Base-by-base conservation (phyloP, 306 rosid species). In the Malus fusca region DNA sequence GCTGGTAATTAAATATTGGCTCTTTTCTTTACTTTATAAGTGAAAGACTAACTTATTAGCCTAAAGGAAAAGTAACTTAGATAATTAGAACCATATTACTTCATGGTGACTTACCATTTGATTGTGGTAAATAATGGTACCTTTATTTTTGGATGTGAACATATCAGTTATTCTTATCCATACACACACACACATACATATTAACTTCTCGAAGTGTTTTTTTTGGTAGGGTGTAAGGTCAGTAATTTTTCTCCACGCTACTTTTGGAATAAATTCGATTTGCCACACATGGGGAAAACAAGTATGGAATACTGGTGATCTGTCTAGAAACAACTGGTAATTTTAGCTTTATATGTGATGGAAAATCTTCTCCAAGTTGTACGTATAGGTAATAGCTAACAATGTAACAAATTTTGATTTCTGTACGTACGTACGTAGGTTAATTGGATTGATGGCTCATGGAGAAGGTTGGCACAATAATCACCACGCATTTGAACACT, bases 401-500 rank as follows among this genome's bases (percentile, higher is more conserved):
- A 48, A 48, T 48, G 8, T 48, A 15, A 17, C 17, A 18, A 48
- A 48, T 48, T 48, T 48, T 48, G 55, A 58, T 60, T 11, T 25
- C 9, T 22, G 7, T 60, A 11, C 28, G 33, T 11, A 13, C 28
- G 3, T 56, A n/a, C 9, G 15, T 12, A 73, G 68, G 98, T 91
- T 88, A 90, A 91, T 93, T 79, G 96, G 89, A 4, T 63, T 93
- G 75, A 86, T 93, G 76, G 89, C 97, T 69, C 92, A 87, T 83
- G 98, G 98, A 43, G 97, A 91, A 70, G 98, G 98, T 52, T 93
- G 98, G 97, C 98, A 93, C 74, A 93, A 93, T 66, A 93, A 89
- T 60, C 98, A 93, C 85, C 98, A 93, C 55, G 98, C 97, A 10
- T 93, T 93, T 70, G 96, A 91, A 82, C 87, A 70, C 78, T 91